Conservation (phyloP, 441 rosid genomes). For the Adansonia madagascariensis region DNA sequence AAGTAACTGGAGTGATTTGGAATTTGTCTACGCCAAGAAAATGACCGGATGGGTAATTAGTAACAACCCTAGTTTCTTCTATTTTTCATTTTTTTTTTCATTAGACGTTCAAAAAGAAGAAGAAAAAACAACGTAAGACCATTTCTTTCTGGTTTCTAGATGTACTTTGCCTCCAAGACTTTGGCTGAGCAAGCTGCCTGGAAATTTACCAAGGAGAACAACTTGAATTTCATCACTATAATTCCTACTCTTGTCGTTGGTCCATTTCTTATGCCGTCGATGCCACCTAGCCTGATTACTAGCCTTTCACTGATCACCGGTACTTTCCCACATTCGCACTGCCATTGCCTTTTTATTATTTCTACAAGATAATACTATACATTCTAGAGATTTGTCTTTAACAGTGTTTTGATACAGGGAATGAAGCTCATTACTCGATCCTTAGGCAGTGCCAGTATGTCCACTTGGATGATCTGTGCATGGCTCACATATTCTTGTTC, state of each 20-base stretch:
- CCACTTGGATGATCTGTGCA: slow-evolving; percentile 85
- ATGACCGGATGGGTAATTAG: slow-evolving; percentile 89
- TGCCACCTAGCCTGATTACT: slow-evolving; percentile 91
- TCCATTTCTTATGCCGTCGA: slow-evolving; percentile 71
- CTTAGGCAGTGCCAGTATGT: slow-evolving; percentile 79
- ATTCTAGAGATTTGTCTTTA: not conserved
- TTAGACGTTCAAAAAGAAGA: not conserved
- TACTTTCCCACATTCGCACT: slow-evolving; percentile 18
- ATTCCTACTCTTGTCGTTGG: slow-evolving; percentile 91
- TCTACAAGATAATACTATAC: no score
- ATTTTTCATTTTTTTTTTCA: not conserved
- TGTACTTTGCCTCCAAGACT: slow-evolving; percentile 84
- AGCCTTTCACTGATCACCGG: slow-evolving; percentile 77
- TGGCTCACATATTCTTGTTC: slow-evolving; percentile 66
- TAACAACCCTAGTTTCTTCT: not conserved
- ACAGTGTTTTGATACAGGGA: slow-evolving; percentile 48
- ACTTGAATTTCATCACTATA: slow-evolving; percentile 68
- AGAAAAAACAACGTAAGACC: not conserved
- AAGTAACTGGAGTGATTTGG: slow-evolving; percentile 75
- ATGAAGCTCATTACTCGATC: slow-evolving; percentile 74
- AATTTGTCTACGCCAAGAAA: slow-evolving; percentile 53
- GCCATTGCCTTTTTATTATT: not conserved
- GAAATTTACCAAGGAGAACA: slow-evolving; percentile 72
- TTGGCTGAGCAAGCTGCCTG: slow-evolving; percentile 88
- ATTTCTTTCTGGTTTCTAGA: slow-evolving; percentile 40